phyloP scores from a whole-genome alignment of 1,139 yeast genomes.

The Hansenula sp. region DNA sequence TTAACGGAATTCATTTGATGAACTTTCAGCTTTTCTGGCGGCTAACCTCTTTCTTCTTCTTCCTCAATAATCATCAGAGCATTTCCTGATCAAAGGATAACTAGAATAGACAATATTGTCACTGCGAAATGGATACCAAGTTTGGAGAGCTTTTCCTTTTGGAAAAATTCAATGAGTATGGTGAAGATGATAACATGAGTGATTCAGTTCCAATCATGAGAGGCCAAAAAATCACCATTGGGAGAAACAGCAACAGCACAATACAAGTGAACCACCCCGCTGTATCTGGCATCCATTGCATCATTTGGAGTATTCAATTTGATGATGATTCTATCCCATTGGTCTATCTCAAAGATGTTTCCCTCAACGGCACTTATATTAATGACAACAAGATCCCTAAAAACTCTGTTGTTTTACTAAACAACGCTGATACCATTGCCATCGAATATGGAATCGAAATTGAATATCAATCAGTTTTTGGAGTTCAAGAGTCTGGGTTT shows the following conservation, averaged over 20 bases:
- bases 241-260: conserved; percentile 28
- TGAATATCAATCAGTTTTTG: conserved; percentile 23
- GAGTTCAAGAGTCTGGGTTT: conserved; percentile 8
- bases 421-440: conserved; percentile 41
- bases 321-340: conserved; percentile 44
- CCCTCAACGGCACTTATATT: conserved; percentile 50
- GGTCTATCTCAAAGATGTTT: conserved; percentile 50
- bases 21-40: neutral
- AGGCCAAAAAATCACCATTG: conserved; percentile 27
- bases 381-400: conserved; percentile 35
- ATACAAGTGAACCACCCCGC: conserved; percentile 29
- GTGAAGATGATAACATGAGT: neutral
- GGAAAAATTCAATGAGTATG: neutral
- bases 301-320: conserved; percentile 47
- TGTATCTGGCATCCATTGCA: conserved; percentile 42
- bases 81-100: too few species aligned
- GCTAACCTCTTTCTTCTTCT: neutral
- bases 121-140: neutral
- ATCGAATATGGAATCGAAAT: conserved; percentile 32
- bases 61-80: too few species aligned
- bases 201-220: conserved; percentile 12
- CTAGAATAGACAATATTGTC: too few species aligned
- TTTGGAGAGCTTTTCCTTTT: neutral
- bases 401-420: conserved; percentile 34
- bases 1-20: neutral